Evolutionary conservation across 2,329 filamentous ascomycete species (phyloP).

Genomic region (Fusarium stilboides): DNA sequence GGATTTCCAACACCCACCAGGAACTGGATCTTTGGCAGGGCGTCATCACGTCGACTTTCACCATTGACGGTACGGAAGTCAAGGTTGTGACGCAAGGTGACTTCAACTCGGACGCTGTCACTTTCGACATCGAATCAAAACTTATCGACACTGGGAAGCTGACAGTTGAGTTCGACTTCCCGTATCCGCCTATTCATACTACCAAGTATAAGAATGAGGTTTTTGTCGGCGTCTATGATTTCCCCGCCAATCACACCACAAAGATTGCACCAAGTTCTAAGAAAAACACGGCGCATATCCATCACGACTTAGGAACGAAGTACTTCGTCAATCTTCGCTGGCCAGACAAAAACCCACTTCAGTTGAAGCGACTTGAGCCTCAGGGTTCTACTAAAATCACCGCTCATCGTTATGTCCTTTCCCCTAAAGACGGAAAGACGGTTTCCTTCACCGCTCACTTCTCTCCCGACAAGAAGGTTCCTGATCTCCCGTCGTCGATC

Average conservation of each 20-base stretch:
- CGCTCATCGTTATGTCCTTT: slow-evolving; percentile 55
- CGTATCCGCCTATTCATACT: slow-evolving; percentile 58
- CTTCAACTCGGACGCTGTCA: slow-evolving; percentile 57
- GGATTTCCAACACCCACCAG: slow-evolving; percentile 53
- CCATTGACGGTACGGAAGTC: slow-evolving; percentile 50
- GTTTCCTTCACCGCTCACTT: slow-evolving; percentile 56
- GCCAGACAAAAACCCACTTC: slow-evolving; percentile 43
- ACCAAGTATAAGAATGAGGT: slow-evolving; percentile 62
- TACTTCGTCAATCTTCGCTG: slow-evolving; percentile 60
- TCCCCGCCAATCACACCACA: slow-evolving; percentile 58
- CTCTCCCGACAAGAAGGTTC: slow-evolving; percentile 46
- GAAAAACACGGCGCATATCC: slow-evolving; percentile 51
- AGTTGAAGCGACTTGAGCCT: slow-evolving; percentile 38
- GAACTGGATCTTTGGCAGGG: slow-evolving; percentile 42
- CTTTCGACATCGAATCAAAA: slow-evolving; percentile 55
- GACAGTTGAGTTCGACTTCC: slow-evolving; percentile 59
- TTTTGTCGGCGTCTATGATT: slow-evolving; percentile 59
- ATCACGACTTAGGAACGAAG: slow-evolving; percentile 56
- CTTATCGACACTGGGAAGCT: slow-evolving; percentile 55
- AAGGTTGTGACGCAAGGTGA: slow-evolving; percentile 57
- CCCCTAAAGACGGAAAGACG: slow-evolving; percentile 6
- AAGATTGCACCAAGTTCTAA: slow-evolving; percentile 30
- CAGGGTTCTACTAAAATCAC: slow-evolving; percentile 43
- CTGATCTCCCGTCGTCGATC: slow-evolving; percentile 47
- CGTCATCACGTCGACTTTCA: slow-evolving; percentile 57